Base-by-base conservation (phyloP, 768 basidiomycete genomes). In the Cyathus striatus region DNA sequence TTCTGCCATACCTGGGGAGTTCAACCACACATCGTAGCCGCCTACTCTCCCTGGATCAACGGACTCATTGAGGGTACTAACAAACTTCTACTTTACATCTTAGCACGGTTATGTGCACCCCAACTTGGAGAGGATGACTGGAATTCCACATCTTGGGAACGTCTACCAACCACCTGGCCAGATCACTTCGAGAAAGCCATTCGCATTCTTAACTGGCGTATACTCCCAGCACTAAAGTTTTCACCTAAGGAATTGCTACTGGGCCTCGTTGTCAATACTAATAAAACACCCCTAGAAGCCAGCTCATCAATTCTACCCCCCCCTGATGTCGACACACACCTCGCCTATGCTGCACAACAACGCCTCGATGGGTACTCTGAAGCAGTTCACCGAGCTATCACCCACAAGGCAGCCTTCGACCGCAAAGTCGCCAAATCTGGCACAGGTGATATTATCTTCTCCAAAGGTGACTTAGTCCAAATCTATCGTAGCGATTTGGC, bases 31-130 rank as follows among this genome's bases (percentile, higher is more conserved):
- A 46, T 60, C 0, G 44, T 50, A 0, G 27, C 65, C 10, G 61
- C 62, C 1, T 71, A 71, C 40, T 53, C 66, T 6, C 69, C 67
- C 3, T 72, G 68, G 70, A 47, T 69, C 12, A 70, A 70, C 37
- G 61, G 67, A 7, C 17, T 37, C 7, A 17, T 37, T 10, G 36
- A 37, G 18, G 36, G 36, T 9, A 9, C 36, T 9, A 71, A 72
- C 46, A 52, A 50, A 6, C 27, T 58, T 0, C 48, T 71, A 0
- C 47, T 70, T 0, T 38, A 51, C 5, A 12, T 48, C 0, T 45
- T 72, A 1, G 50, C 50, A 16, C 35, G 57, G 0, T 38, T 70
- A 3, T 69, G 68, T 27, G 56, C 58, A 12, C 68, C 68, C 2
- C 51, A 57, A 1, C 23, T 64, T 0, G 55, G 58, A 0, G 57